Percentiles rank a stretch among this genome's conserved stretches.
Conservation (phyloP, 163 green algal genomes). For the Volvox carteri region DNA sequence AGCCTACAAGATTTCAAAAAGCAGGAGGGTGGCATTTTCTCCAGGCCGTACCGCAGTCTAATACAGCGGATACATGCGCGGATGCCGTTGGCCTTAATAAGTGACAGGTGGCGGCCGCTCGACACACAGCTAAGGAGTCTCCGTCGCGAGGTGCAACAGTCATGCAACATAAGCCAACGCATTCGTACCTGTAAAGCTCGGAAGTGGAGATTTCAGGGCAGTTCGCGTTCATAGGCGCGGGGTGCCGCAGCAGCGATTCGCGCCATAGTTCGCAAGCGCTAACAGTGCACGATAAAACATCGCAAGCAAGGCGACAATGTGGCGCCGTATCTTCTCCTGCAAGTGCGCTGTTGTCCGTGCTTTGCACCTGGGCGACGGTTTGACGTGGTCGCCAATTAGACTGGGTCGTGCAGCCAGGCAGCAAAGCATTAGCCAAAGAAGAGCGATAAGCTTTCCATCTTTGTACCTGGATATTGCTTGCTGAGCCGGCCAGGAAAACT, state of each 20-base stretch:
- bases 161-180: no score
- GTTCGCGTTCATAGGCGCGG: background rate
- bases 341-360: background rate
- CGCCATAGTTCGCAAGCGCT: constrained; percentile 40
- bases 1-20: no score
- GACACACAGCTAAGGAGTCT: no score
- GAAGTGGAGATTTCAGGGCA: background rate
- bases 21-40: no score
- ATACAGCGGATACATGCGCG: no score
- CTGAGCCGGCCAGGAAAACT: constrained; percentile 15
- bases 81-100: no score
- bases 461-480: background rate
- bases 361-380: background rate
- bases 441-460: no score
- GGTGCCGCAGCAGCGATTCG: background rate
- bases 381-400: background rate
- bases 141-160: no score
- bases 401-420: background rate
- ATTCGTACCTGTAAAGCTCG: constrained; percentile 26
- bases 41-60: no score
- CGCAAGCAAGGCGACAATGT: constrained; percentile 32
- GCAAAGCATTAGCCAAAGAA: background rate
- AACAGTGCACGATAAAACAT: constrained; percentile 9
- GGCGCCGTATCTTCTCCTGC: background rate
- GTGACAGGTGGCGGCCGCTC: no score